Evolutionary conservation across 2,329 filamentous ascomycete species (phyloP).

Genomic region (Botrytis deweyae): DNA sequence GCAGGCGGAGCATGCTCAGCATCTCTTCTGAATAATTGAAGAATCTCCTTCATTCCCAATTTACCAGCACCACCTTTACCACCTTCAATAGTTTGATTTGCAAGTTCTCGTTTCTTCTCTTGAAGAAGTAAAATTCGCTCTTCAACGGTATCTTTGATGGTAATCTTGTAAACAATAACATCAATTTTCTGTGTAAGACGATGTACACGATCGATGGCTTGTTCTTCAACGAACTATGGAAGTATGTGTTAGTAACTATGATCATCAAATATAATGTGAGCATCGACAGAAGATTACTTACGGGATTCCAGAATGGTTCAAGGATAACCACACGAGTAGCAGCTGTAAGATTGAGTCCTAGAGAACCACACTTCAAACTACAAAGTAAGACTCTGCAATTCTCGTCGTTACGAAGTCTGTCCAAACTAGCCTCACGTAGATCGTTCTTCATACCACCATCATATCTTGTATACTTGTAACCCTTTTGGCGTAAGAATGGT

Average conservation of each 20-base stretch:
- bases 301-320: conserved; percentile 97
- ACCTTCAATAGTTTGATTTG: conserved; percentile 87
- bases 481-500: conserved; percentile 75
- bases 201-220: conserved; percentile 97
- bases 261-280: neutral
- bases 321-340: conserved; percentile 91
- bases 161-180: conserved; percentile 93
- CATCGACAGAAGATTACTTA: conserved; percentile 22
- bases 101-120: conserved; percentile 87
- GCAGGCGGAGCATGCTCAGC: conserved; percentile 35
- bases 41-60: conserved; percentile 87
- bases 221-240: conserved; percentile 88
- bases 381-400: conserved; percentile 82
- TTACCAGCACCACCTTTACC: conserved; percentile 74
- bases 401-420: conserved; percentile 71
- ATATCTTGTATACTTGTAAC: conserved; percentile 82
- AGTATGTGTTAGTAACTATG: conserved; percentile 23
- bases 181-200: conserved; percentile 96
- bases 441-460: conserved; percentile 96
- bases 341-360: conserved; percentile 92
- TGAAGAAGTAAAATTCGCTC: conserved; percentile 93
- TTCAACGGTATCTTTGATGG: conserved; percentile 82
- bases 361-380: conserved; percentile 86
- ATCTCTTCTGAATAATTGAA: conserved; percentile 68
- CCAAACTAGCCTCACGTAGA: conserved; percentile 80